These are phyloP conservation scores for Hemisphaericaspora subhashii DNA, from an alignment of 1,139 yeast genomes.

Conservation along the genomic window DNA sequence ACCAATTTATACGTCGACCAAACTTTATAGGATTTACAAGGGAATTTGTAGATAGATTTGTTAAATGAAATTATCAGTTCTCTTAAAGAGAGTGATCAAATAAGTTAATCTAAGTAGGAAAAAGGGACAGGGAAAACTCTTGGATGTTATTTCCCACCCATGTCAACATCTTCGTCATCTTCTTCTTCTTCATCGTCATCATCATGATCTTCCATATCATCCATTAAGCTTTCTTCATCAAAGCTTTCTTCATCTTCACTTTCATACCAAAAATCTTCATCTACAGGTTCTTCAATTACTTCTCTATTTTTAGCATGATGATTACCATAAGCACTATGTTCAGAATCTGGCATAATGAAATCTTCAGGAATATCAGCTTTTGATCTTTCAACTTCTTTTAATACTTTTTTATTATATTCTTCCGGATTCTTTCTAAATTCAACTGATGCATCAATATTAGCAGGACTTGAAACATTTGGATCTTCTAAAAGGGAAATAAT, in stretches of 20 bases:
- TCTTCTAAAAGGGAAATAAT: conserved; percentile 89
- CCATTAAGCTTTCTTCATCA: conserved; percentile 57
- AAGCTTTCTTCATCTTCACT: conserved; percentile 55
- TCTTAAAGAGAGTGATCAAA: too few relatives aligned
- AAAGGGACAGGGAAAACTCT: too few relatives aligned
- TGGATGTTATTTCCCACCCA: conserved; percentile 29
- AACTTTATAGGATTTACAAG: too few relatives aligned
- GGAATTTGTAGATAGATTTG: too few relatives aligned
- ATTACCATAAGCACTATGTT: conserved; percentile 60
- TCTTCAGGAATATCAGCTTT: conserved; percentile 84
- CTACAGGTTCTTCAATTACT: conserved; percentile 64
- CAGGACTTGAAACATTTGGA: conserved; percentile 91
- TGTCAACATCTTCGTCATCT: conserved; percentile 41
- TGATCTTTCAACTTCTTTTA: conserved; percentile 80
- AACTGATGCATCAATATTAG: conserved; percentile 95
- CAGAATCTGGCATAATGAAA: conserved; percentile 72
- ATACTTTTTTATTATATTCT: conserved; percentile 75
- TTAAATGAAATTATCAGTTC: too few relatives aligned
- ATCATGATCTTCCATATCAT: conserved; percentile 53
- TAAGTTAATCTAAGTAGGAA: too few relatives aligned
- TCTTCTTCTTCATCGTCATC: conserved; percentile 62
- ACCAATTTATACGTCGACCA: too few relatives aligned
- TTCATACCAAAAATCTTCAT: conserved; percentile 87
- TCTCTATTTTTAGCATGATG: conserved; percentile 38
- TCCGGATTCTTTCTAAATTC: conserved; percentile 85